Conservation (phyloP, 2,329 filamentous ascomycete species). For the Penicillium olsonii region DNA sequence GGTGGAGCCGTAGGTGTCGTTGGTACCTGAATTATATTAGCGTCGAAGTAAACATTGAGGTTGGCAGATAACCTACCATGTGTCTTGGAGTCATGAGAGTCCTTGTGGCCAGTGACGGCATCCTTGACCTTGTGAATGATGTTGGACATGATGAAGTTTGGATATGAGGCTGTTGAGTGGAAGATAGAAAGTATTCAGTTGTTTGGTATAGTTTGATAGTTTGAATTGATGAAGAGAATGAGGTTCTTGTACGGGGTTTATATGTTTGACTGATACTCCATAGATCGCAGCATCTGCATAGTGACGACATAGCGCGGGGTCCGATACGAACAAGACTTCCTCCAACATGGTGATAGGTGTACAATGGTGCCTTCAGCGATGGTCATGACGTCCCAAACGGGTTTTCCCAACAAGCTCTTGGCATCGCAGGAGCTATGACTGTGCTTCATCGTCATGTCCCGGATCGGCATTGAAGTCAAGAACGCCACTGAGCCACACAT, state of each 20-base stretch:
- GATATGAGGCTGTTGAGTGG: neutral
- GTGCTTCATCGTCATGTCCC: constrained; percentile 21
- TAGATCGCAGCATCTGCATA: constrained; percentile 3
- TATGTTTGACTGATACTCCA: constrained; percentile 4
- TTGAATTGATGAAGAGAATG: neutral
- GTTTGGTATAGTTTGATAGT: no score
- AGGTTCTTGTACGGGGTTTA: neutral
- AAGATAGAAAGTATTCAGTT: neutral
- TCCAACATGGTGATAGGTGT: neutral
- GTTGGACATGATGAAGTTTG: constrained; percentile 44
- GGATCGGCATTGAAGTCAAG: constrained; percentile 1
- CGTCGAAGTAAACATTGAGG: neutral
- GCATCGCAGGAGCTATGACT: constrained; percentile 6
- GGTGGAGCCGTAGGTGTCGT: constrained; percentile 7
- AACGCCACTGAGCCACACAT: constrained; percentile 12
- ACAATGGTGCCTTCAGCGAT: neutral
- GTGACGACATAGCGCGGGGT: constrained; percentile 23
- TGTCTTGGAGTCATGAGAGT: constrained; percentile 38
- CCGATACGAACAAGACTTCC: neutral
- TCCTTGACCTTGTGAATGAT: constrained; percentile 53
- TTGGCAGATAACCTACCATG: constrained; percentile 14
- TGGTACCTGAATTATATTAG: constrained; percentile 8
- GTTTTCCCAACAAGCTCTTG: neutral
- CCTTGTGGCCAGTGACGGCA: constrained; percentile 38
- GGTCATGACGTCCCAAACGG: constrained; percentile 22